Percentiles rank a stretch among this genome's conserved stretches.
Evolutionary conservation across 192 early-diverging fungal species (phyloP).

Genomic region (Phycomyces blakesleeanus): DNA sequence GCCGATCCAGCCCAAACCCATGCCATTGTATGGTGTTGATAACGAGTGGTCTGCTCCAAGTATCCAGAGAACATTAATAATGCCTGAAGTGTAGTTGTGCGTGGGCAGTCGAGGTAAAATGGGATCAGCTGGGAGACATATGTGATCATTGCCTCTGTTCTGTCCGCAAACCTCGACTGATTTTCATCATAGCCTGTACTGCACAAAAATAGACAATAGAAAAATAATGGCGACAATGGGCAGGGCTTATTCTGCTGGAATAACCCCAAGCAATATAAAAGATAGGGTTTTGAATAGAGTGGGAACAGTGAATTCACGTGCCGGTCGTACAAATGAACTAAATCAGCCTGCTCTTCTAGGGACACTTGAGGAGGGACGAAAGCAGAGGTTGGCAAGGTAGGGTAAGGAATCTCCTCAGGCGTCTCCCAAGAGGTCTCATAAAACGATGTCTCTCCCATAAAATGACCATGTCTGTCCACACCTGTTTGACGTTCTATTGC

Average conservation of each 20-base stretch:
- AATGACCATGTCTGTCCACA: slow-evolving; percentile 11
- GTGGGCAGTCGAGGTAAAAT: slow-evolving; percentile 52
- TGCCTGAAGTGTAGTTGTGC: slow-evolving; percentile 53
- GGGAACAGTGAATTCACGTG: slow-evolving; percentile 36
- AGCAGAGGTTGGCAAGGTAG: background rate
- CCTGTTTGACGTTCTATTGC: slow-evolving; percentile 1
- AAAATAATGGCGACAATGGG: slow-evolving; percentile 19
- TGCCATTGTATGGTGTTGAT: slow-evolving; percentile 43
- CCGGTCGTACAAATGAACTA: slow-evolving; percentile 33
- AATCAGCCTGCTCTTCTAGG: slow-evolving; percentile 18
- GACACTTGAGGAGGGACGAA: slow-evolving; percentile 7
- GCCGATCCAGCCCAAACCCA: slow-evolving; percentile 73
- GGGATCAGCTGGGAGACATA: slow-evolving; percentile 55
- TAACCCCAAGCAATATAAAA: background rate
- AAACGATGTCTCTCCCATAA: slow-evolving; percentile 16
- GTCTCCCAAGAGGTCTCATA: background rate
- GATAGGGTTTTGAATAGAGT: slow-evolving; percentile 13
- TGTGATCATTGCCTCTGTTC: slow-evolving; percentile 37
- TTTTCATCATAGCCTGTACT: background rate
- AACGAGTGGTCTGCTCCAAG: slow-evolving; percentile 47
- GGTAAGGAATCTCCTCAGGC: background rate
- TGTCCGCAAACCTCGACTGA: background rate
- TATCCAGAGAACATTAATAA: slow-evolving; percentile 60
- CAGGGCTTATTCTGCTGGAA: background rate
- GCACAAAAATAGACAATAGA: slow-evolving; percentile 27